Evolutionary conservation across 2,329 filamentous ascomycete genomes (phyloP), one percentile per base, ranked within the genome.

Genomic region (Nemania sp.): DNA sequence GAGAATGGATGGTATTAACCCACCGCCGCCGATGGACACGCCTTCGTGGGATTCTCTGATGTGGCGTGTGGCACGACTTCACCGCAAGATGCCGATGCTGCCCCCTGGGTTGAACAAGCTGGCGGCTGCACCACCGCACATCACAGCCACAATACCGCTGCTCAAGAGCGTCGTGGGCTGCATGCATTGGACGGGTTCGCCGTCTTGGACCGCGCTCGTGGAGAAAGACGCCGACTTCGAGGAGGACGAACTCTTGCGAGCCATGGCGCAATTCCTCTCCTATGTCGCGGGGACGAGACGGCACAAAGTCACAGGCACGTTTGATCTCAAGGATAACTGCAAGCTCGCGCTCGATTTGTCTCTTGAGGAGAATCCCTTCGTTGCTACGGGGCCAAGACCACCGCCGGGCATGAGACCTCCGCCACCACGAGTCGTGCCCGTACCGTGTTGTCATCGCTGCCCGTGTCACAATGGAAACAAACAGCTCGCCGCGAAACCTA

Each of bases 21-120:
- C 63, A n/a, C 64, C 63, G 2, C 61, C 63, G n/a, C 64, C 63
- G 3, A 61, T 63, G 55, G 49, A 59, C 4, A 52, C 51, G n/a
- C 52, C 49, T 3, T 60, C 62, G 5, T 65, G 63, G 64, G 62
- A 66, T 24, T 60, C 61, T 11, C 61, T 66, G n/a, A 52, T 47
- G 12, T 64, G 61, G 59, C 64, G 64, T 20, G 53, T 64, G n/a
- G 53, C 56, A 11, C 49, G 56, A n/a, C 45, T 59, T n/a, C 49
- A 56, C 42, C 49, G 52, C 6, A 47, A 37, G 37, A 42, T 63
- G 59, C 37, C 54, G 49, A 36, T 15, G 45, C 41, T 47, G 28
- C 23, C 22, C 39, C 1, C 14, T n/a, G n/a, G 23, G 14, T 12
- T 48, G 17, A 26, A n/a, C 17, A 15, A 12, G 48, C 26, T 50